Evolutionary conservation across 257 asterid species (phyloP), one percentile per base, ranked within the genome.

Genomic region (Fraxinus cuspidata): DNA sequence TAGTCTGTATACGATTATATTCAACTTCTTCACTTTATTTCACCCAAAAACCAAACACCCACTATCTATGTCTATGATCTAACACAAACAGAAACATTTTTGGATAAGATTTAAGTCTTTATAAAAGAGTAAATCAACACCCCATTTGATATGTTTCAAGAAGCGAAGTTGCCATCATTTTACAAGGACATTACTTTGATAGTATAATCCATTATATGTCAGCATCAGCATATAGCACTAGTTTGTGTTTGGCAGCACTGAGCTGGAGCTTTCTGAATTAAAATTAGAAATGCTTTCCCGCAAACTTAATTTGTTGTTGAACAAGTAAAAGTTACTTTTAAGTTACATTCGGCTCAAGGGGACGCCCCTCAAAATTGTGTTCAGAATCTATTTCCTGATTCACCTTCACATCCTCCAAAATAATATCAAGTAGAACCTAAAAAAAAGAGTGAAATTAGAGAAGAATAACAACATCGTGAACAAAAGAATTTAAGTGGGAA

Each of bases 51-150:
- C 87, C 92, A 86, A 87, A 88, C 86, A 81, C 86, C 90, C 92
- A 88, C 92, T 82, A 88, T 80, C 84, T 80, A 76, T 88, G 91
- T 88, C 90, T 88, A 79, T 63, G 78, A 83, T 87, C 85, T 81
- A 77, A 47, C 87, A 83, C 87, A 71, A 70, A 74, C 65, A 34
- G 35, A 49, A 3, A 71, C 76, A 42, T 74, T 72, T 79, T 23
- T 70, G 79, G 85, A 84, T 87, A 80, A 82, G 79, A 81, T 72
- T 76, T 73, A 49, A 78, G 47, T 40, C 47, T 40, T 40, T 11
- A 40, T 76, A 75, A 78, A 78, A 78, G 40, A 70, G 70, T 42
- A 47, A 44, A 47, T 47, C 21, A 4, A 5, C 21, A 47, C 8
- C 58, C 21, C 58, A 47, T 47, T 3, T 16, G 21, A 47, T 4